Evolutionary conservation across 2,329 filamentous ascomycete genomes (phyloP).

Genomic region (Nigrospora sphaerica): DNA sequence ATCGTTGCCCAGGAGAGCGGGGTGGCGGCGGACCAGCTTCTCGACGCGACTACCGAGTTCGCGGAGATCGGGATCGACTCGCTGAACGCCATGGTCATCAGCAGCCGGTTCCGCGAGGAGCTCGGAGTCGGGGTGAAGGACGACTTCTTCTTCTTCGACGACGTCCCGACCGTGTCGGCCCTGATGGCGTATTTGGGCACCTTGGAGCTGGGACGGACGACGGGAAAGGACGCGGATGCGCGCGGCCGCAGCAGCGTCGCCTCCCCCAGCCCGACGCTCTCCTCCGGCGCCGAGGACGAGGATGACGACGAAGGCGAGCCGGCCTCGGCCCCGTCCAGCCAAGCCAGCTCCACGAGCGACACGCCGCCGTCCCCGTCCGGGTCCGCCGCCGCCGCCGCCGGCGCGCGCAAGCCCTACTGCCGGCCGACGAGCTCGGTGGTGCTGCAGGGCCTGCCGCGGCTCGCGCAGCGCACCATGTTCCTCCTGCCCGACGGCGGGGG

Average conservation of each 20-base stretch:
- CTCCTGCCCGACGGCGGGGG: constrained; percentile 38
- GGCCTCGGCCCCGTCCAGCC: neutral
- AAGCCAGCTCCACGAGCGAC: neutral
- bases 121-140: too few species aligned
- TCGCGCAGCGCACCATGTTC: constrained; percentile 18
- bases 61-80: too few species aligned
- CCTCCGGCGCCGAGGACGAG: neutral
- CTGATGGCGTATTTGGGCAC: neutral
- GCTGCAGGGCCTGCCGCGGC: neutral
- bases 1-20: too few species aligned
- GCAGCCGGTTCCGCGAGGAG: too few species aligned
- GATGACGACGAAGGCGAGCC: neutral
- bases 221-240: too few species aligned
- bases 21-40: too few species aligned
- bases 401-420: too few species aligned
- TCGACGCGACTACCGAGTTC: too few species aligned
- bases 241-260: too few species aligned
- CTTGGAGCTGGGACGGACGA: neutral
- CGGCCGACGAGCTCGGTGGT: neutral
- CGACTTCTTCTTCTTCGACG: neutral
- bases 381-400: too few species aligned
- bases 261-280: neutral
- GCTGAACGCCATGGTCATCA: too few species aligned
- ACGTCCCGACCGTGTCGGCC: neutral
- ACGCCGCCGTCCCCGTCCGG: too few species aligned